Base-by-base conservation (phyloP, 768 basidiomycete genomes). In the Pilatotrama ljubarskyi region DNA sequence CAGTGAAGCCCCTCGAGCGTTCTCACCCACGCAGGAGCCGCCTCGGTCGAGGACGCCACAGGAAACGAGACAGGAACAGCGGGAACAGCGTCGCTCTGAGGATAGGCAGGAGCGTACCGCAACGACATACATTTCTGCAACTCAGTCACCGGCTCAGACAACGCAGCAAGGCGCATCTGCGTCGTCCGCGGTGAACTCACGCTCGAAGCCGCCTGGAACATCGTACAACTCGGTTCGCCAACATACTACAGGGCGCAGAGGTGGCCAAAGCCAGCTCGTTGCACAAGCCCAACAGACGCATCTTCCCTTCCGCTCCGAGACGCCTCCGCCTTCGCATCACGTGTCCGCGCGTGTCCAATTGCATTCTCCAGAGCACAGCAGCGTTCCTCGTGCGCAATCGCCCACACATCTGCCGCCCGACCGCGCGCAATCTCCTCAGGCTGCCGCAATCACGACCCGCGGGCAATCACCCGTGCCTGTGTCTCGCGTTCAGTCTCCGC, bases 401-500 rank as follows among this genome's bases (percentile, higher is more conserved):
- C 61, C 55, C 22, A 2, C 49, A 8, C 50, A 53, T 41, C 53
- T 46, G 43, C 32, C 56, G 5, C 52, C 54, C 25, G 25, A 17
- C 14, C 58, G 62, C 32, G 35, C 59, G 38, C 56, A 57, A 24
- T 57, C 63, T 14, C 63, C 63, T 17, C 59, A 44, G 35, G 41
- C 46, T 22, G 41, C 44, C 11, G 22, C 42, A 6, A 52, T 47
- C 35, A 48, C 48, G 24, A 43, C 57, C 5, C 62, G 65, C 57
- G 59, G 41, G 15, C 64, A 64, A 49, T 63, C 66, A 11, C 62
- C 64, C 26, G 14, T 49, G 22, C 51, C 42, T 11, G 37, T 62
- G 11, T 44, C 58, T 25, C 65, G 62, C 26, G 62, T 58, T 37
- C 61, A 62, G 55, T 49, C 55, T 43, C 61, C 61, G 50, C 51